Percentiles rank a stretch among this genome's conserved stretches.
Evolutionary conservation across 352 stramenopile genomes (phyloP).

Genomic region (Phytophthora sansomeana): DNA sequence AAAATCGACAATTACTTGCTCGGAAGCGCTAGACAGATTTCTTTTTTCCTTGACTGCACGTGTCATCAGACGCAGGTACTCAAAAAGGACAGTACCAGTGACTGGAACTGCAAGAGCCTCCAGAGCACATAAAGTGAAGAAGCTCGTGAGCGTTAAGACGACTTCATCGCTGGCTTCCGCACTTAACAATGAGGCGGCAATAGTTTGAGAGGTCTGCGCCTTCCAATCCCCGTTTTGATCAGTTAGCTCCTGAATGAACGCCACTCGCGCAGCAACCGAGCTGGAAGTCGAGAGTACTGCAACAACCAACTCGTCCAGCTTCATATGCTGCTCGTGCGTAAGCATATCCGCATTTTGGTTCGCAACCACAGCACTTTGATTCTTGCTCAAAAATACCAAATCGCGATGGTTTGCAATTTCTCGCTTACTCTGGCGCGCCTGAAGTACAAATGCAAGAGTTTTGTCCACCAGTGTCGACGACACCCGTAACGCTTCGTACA

Average conservation of each 20-base stretch:
- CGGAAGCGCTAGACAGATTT: constrained; percentile 10
- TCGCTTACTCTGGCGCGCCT: constrained; percentile 14
- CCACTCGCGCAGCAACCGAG: constrained; percentile 17
- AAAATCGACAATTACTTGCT: constrained; percentile 36
- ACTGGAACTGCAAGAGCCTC: constrained; percentile 11
- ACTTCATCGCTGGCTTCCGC: constrained; percentile 22
- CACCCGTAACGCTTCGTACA: constrained; percentile 53
- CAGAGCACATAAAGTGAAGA: constrained; percentile 33
- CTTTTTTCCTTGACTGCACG: constrained; percentile 23
- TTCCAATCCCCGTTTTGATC: constrained; percentile 37
- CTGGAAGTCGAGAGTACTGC: constrained; percentile 33
- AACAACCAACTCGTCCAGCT: constrained; percentile 38
- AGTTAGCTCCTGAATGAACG: constrained; percentile 27
- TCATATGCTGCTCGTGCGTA: constrained; percentile 36
- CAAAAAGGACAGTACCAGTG: constrained; percentile 27
- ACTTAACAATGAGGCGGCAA: constrained; percentile 38
- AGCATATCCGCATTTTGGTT: constrained; percentile 27
- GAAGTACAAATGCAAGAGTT: constrained; percentile 24
- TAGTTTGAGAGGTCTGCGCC: constrained; percentile 25
- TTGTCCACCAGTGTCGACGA: constrained; percentile 36
- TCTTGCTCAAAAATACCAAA: constrained; percentile 52
- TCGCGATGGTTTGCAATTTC: constrained; percentile 38
- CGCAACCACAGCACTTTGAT: constrained; percentile 9
- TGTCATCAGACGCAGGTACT: constrained; percentile 36
- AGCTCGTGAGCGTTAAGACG: constrained; percentile 19